phyloP scores from a whole-genome alignment of 2,329 filamentous ascomycete genomes.

The Ophiostoma angusticollis region DNA sequence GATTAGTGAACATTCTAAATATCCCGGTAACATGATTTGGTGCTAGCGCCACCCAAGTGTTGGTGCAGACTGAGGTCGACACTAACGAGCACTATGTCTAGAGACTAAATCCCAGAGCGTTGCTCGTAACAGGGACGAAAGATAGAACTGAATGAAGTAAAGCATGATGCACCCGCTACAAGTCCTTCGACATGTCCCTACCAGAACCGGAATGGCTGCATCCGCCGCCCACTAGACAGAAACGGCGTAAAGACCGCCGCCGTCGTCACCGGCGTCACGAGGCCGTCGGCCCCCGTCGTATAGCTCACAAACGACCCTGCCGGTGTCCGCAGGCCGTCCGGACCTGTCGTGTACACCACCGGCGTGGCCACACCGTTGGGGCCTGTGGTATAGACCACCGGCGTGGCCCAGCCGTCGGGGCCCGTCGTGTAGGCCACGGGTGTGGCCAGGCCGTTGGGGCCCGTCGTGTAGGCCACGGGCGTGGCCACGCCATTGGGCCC shows the following conservation, averaged over 20 bases:
- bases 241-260: background rate
- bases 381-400: constrained; percentile 6
- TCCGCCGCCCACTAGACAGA: background rate
- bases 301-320: background rate
- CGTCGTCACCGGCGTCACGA: constrained; percentile 4
- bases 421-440: constrained; percentile 6
- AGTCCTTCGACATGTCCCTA: background rate
- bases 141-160: too few species aligned
- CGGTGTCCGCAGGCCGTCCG: constrained; percentile 1
- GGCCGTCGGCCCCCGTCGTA: constrained; percentile 5
- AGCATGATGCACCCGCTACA: background rate
- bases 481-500: constrained; percentile 5
- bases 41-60: too few species aligned
- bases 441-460: constrained; percentile 6
- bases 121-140: too few species aligned
- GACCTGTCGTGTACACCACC: background rate
- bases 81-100: too few species aligned
- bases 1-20: background rate
- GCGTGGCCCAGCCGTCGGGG: constrained; percentile 6
- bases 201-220: constrained; percentile 5
- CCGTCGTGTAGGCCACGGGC: constrained; percentile 3
- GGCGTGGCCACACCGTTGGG: constrained; percentile 5
- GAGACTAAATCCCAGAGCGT: too few species aligned
- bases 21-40: too few species aligned
- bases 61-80: too few species aligned